Conservation (phyloP, 805 yeast species). For the Candida tibetensis region DNA sequence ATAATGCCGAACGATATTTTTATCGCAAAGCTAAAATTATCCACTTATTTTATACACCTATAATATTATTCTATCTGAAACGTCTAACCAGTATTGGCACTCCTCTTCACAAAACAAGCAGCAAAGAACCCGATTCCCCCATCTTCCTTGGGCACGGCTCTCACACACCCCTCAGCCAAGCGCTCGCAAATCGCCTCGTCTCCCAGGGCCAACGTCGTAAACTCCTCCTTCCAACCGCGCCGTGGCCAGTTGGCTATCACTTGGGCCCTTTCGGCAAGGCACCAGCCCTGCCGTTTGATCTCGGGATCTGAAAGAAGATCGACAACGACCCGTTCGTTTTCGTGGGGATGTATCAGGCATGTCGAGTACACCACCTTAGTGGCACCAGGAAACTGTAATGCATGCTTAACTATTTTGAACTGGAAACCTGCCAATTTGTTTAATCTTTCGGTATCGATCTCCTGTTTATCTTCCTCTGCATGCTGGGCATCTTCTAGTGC, state of each 20-base stretch:
- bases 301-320: constrained; percentile 66
- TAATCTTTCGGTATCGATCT: constrained; percentile 55
- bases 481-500: constrained; percentile 51
- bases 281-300: constrained; percentile 75
- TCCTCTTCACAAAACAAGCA: constrained; percentile 74
- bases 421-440: constrained; percentile 82
- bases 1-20: no score
- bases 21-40: no score
- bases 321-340: constrained; percentile 88
- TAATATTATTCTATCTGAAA: no score
- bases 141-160: constrained; percentile 82
- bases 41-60: no score
- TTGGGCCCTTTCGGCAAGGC: constrained; percentile 50
- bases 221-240: constrained; percentile 75
- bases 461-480: constrained; percentile 47
- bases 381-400: constrained; percentile 76
- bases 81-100: no score
- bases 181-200: constrained; percentile 38
- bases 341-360: constrained; percentile 91
- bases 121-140: constrained; percentile 99
- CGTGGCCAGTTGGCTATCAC: constrained; percentile 85
- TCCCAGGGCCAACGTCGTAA: constrained; percentile 44
- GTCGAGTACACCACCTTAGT: constrained; percentile 86
- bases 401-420: constrained; percentile 83
- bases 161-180: constrained; percentile 81